Percentiles rank a stretch among this genome's conserved stretches.
These are phyloP conservation scores for Tarenaya hassleriana DNA, from an alignment of 345 rosid genomes.

Conservation along the genomic window DNA sequence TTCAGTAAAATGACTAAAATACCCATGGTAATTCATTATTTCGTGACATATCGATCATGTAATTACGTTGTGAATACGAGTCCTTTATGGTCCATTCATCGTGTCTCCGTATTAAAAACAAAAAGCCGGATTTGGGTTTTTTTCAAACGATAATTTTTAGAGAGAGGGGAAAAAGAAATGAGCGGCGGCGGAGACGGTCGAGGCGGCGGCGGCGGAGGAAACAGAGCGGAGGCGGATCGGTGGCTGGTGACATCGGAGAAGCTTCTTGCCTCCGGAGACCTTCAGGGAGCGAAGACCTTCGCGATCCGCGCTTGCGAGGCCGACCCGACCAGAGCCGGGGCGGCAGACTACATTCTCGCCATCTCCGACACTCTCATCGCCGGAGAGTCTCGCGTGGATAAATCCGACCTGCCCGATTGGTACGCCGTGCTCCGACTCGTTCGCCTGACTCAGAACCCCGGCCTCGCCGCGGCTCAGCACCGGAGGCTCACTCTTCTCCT, in stretches of 20 bases:
- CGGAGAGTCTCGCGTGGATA: slow-evolving; percentile 36
- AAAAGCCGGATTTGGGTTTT: background rate
- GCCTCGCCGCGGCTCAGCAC: slow-evolving; percentile 76
- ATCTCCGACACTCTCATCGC: slow-evolving; percentile 73
- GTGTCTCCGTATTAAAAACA: slow-evolving; percentile 10
- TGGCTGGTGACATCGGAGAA: slow-evolving; percentile 86
- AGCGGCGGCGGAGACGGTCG: slow-evolving; percentile 17
- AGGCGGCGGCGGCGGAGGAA: slow-evolving; percentile 34
- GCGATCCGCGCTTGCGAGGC: slow-evolving; percentile 82
- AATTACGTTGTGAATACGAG: background rate
- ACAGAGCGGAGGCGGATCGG: slow-evolving; percentile 66
- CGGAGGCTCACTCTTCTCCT: slow-evolving; percentile 68
- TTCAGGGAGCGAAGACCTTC: slow-evolving; percentile 66
- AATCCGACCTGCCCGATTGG: slow-evolving; percentile 50
- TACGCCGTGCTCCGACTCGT: slow-evolving; percentile 77
- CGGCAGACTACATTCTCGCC: slow-evolving; percentile 65
- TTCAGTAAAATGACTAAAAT: background rate
- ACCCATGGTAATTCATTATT: background rate
- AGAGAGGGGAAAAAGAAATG: slow-evolving; percentile 8
- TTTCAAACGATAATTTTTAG: slow-evolving; percentile 9
- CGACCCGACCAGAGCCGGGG: slow-evolving; percentile 52
- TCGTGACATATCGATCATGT: background rate
- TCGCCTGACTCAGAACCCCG: slow-evolving; percentile 51
- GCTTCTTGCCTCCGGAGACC: slow-evolving; percentile 64
- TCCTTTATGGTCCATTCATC: slow-evolving; percentile 3